A percentile compares a stretch with the other conserved stretches of the same genome.
These are phyloP conservation scores for Coemansia sp. DNA, from an alignment of 192 early-diverging fungal species.

Conservation along the genomic window DNA sequence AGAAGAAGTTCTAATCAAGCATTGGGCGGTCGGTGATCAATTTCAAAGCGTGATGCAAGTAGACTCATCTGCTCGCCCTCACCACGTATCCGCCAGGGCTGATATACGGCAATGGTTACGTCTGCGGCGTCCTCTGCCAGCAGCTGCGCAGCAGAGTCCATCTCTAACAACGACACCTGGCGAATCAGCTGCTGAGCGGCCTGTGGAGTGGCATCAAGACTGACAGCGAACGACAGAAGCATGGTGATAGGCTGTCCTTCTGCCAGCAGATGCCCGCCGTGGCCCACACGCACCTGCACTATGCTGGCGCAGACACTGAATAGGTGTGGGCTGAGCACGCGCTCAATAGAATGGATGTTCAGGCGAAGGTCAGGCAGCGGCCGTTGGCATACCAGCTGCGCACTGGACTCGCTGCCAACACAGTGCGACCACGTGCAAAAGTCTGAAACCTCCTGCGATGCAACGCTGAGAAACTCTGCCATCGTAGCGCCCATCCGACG, in stretches of 20 bases:
- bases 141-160: not conserved
- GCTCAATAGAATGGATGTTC: conserved; percentile 8
- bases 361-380: conserved; percentile 21
- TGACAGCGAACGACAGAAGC: conserved; percentile 39
- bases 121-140: not conserved
- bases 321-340: conserved; percentile 28
- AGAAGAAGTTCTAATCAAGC: not conserved
- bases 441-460: conserved; percentile 22
- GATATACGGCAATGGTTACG: conserved; percentile 19
- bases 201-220: conserved; percentile 27
- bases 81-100: conserved; percentile 32
- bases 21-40: not conserved
- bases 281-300: conserved; percentile 1
- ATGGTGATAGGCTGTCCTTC: conserved; percentile 19
- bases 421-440: conserved; percentile 51
- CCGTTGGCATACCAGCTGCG: conserved; percentile 17
- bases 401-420: conserved; percentile 14
- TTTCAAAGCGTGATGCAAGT: conserved; percentile 30
- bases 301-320: conserved; percentile 24
- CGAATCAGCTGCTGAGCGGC: conserved; percentile 15
- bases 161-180: conserved; percentile 5
- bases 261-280: conserved; percentile 3
- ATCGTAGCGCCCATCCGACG: conserved; percentile 22
- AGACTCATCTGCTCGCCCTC: conserved; percentile 21
- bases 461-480: conserved; percentile 15